These are phyloP conservation scores for Canavalia gladiata DNA, from an alignment of 306 rosid genomes.

Conservation along the genomic window DNA sequence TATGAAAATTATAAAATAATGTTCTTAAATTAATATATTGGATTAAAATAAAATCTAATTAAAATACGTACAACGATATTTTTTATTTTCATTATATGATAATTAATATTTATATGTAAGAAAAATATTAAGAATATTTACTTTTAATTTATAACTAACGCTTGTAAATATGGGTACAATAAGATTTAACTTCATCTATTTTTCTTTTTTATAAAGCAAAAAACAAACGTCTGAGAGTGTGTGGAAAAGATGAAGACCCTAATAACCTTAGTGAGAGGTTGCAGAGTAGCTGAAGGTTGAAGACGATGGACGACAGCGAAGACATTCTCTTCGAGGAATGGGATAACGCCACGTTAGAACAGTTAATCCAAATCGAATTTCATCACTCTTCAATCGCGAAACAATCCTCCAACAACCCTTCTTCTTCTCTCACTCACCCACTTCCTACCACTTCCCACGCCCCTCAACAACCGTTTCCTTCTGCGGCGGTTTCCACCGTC, in stretches of 20 bases:
- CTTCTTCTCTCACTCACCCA: constrained; percentile 19
- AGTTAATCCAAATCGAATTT: constrained; percentile 60
- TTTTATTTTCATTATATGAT: no score
- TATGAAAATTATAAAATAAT: no score
- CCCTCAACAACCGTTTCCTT: constrained; percentile 42
- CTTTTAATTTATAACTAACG: no score
- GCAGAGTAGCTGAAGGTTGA: neutral
- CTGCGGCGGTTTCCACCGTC: neutral
- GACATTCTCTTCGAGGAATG: constrained; percentile 69
- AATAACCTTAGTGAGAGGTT: neutral
- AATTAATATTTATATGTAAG: no score
- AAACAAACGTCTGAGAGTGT: no score
- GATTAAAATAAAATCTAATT: no score
- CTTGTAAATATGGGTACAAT: no score
- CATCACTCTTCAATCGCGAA: constrained; percentile 48
- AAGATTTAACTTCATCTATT: no score
- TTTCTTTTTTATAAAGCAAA: no score
- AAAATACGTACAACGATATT: no score
- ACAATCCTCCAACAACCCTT: constrained; percentile 27
- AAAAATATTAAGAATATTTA: no score
- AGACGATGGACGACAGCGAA: constrained; percentile 47
- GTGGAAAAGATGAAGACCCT: neutral
- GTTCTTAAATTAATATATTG: no score
- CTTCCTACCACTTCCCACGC: neutral
- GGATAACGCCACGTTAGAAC: constrained; percentile 58